Base-by-base conservation (phyloP, 495 filamentous ascomycete species). In the Massariosphaeria phaeospora region DNA sequence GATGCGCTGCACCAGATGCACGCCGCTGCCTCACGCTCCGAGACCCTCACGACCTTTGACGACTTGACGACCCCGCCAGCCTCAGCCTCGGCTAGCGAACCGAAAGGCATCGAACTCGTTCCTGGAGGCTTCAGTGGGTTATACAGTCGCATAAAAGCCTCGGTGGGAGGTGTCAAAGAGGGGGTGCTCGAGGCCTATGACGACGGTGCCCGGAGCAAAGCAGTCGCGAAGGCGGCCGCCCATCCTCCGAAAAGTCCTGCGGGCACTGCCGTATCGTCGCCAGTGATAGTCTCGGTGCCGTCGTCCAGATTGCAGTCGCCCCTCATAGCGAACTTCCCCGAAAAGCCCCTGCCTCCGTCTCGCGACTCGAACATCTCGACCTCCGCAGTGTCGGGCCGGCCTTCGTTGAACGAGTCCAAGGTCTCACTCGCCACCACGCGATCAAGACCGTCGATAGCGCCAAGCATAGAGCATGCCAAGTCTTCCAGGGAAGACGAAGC, bases 1-100 rank as follows among this genome's bases (percentile, higher is more conserved):
- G 78, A 87, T 48, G 76, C 84, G 12, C 79, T 96, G 29, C 87
- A 93, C 68, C 81, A 86, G 47, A 95, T 95, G 29, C 90, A 96
- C 70, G 86, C 71, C 13, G 75, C 84, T 18, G 88, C 90, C 5
- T 91, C 84, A 59, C 86, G 87, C 56, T 85, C 86, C 11, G 84
- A 84, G 27, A 76, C 79, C 29, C 73, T 95, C 11, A 95, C 89
- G 9, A 89, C 86, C 17, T 96, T 96, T 71, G 90, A 91, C 69
- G 89, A 94, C 42, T 88, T 93, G 51, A 84, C 76, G 10, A 79
- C 74, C 41, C 84, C 72, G 55, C 86, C 72, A 47, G 79, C 68
- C 20, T 67, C 79, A 0, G 68, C 72, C 15, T 73, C 80, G 2
- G 69, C 72, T 15, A 68, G 70, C 21, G 88, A 94, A 57, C 80